A percentile compares a stretch with the other conserved stretches of the same genome.
Evolutionary conservation across 441 rosid genomes (phyloP).

Genomic region (Populus trichocarpa): DNA sequence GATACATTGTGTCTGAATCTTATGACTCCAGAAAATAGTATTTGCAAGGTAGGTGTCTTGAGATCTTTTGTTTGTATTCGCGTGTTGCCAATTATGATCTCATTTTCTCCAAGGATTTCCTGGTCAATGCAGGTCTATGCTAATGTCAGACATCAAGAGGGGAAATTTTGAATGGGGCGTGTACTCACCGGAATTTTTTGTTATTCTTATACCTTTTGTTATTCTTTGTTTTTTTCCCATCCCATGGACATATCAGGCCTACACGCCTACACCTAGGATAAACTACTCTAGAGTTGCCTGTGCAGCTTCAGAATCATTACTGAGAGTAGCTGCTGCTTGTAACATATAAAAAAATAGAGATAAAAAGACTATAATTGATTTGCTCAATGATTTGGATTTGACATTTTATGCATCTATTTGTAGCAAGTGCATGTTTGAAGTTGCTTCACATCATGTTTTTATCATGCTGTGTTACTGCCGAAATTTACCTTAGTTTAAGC

Average conservation of each 20-base stretch:
- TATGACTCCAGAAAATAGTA: too few species aligned
- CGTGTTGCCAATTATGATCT: not conserved
- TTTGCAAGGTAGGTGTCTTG: too few species aligned
- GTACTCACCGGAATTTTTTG: conserved; percentile 9
- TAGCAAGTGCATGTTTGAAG: too few species aligned
- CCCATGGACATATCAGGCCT: not conserved
- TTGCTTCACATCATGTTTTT: too few species aligned
- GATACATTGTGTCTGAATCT: too few species aligned
- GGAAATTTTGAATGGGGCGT: conserved; percentile 10
- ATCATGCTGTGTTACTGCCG: too few species aligned
- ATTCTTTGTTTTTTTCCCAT: not conserved
- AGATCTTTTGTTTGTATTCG: not conserved
- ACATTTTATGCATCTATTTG: not conserved
- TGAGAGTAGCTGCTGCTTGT: not conserved
- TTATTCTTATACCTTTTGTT: not conserved
- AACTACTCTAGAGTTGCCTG: not conserved
- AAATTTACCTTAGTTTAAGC: too few species aligned
- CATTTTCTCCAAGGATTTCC: not conserved
- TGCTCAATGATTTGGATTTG: not conserved
- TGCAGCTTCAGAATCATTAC: not conserved
- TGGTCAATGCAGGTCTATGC: conserved; percentile 11
- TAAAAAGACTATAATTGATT: too few species aligned
- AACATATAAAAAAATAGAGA: not conserved
- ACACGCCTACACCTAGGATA: too few species aligned
- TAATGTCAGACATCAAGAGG: not conserved